phyloP scores from a whole-genome alignment of 305 asterid species.

The Rubia peregrina region DNA sequence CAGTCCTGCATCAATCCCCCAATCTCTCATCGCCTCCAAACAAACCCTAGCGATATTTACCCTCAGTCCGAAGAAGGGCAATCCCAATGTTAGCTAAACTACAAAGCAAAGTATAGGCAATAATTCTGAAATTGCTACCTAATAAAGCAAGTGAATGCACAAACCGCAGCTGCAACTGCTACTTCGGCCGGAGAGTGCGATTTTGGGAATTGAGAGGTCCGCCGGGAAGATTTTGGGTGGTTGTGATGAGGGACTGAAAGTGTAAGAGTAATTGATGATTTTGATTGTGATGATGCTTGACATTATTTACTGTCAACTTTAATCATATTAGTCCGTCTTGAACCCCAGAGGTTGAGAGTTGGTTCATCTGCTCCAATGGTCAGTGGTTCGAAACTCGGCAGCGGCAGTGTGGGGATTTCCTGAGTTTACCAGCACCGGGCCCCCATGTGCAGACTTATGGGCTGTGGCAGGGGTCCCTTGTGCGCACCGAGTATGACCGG shows the following conservation, averaged over 20 bases:
- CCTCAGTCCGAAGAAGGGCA: slow-evolving; percentile 5
- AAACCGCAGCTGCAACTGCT: neutral
- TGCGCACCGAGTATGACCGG: no score
- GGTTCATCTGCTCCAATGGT: no score
- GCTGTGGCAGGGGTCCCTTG: no score
- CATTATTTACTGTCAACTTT: no score
- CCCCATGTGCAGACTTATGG: no score
- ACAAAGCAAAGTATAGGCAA: neutral
- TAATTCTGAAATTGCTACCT: neutral
- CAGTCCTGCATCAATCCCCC: slow-evolving; percentile 16
- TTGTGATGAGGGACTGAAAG: neutral
- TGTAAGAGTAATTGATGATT: neutral
- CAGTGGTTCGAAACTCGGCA: no score
- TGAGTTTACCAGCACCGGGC: no score
- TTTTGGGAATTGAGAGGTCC: neutral
- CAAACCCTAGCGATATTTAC: slow-evolving; percentile 1
- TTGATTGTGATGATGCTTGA: no score
- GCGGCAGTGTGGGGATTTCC: no score
- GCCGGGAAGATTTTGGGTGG: slow-evolving; percentile 4
- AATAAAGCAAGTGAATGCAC: neutral
- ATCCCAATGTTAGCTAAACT: neutral
- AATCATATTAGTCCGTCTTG: no score
- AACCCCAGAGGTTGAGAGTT: no score
- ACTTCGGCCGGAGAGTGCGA: neutral
- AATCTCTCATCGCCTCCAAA: neutral